Base-by-base conservation (phyloP, 2,329 filamentous ascomycete genomes). In the Fusarium sp. region DNA sequence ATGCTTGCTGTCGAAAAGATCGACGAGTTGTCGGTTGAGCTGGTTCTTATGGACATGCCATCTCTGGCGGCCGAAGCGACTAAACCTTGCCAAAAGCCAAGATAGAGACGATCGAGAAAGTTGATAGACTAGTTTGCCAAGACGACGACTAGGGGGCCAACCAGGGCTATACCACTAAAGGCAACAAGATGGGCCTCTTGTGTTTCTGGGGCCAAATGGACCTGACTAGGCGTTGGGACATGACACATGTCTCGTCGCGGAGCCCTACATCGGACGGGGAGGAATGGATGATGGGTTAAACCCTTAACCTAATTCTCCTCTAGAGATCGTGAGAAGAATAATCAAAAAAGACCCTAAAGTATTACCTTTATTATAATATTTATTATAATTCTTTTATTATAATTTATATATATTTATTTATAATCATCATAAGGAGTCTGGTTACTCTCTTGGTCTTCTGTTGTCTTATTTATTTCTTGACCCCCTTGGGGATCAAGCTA, bases 151-250 rank as follows among this genome's bases (percentile, higher is more conserved):
- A 56, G 52, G 52, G 52, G 52, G 6, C 30, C n/a, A 35, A 25
- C 52, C 18, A 56, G 13, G 20, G 32, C 32, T 35, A 56, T 32
- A 8, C 52, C 52, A 13, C 16, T 56, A 25, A 9, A 35, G 52
- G 52, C 52, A 56, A 56, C 52, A 56, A 56, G 30, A 56, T 56
- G 52, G 30, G 52, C 52, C 52, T 56, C 52, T 35, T 56, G 30
- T 56, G 30, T 56, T 35, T 35, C 52, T 20, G n/a, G n/a, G 52
- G 32, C 30, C 52, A 56, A 56, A 56, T 34, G 52, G 52, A 23
- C 32, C 32, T 35, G 32, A 13, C n/a, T 34, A 30, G 52, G 20
- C 52, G 52, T 16, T 56, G 32, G 52, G 32, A 56, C 52, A 56
- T 56, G 52, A 23, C 52, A 56, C 52, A 56, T 56, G 52, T 23